Evolutionary conservation across 2,329 filamentous ascomycete species (phyloP).

Genomic region (Paraphoma sp.): DNA sequence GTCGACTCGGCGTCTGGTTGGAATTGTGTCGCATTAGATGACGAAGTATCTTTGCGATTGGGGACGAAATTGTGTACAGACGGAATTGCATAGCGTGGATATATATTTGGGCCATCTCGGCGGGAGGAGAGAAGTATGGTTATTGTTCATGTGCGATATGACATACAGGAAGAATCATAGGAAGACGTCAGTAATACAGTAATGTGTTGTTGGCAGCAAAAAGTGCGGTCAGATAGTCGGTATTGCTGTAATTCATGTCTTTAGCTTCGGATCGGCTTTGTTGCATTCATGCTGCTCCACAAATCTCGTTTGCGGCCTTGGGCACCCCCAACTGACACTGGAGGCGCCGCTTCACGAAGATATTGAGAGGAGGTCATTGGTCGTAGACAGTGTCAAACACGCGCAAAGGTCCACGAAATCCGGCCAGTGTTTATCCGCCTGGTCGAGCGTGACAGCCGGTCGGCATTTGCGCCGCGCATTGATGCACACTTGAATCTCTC

Average conservation of each 20-base stretch:
- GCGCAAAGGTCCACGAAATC: neutral
- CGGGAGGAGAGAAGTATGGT: constrained; percentile 26
- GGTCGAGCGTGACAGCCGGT: constrained; percentile 17
- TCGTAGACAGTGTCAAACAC: constrained; percentile 9
- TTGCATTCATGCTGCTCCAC: constrained; percentile 17
- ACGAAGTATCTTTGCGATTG: constrained; percentile 16
- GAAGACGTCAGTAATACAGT: constrained; percentile 36
- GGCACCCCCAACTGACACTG: neutral
- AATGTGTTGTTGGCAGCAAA: constrained; percentile 33
- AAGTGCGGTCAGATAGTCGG: constrained; percentile 12
- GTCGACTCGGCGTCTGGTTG: neutral
- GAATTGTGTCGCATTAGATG: neutral
- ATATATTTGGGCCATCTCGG: constrained; percentile 29
- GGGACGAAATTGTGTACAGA: constrained; percentile 34
- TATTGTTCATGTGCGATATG: constrained; percentile 41
- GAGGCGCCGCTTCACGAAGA: neutral
- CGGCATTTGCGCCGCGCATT: constrained; percentile 25
- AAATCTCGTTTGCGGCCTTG: constrained; percentile 19
- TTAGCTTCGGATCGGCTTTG: constrained; percentile 16
- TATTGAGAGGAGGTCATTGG: constrained; percentile 4
- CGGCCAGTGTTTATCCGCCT: constrained; percentile 32
- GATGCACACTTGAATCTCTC: constrained; percentile 14
- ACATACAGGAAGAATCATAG: constrained; percentile 10
- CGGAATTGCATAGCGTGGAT: constrained; percentile 42
- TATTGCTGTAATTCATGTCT: constrained; percentile 28